These are phyloP conservation scores for Coleophoma cylindrospora DNA, from an alignment of 2,329 filamentous ascomycete species.

Conservation along the genomic window DNA sequence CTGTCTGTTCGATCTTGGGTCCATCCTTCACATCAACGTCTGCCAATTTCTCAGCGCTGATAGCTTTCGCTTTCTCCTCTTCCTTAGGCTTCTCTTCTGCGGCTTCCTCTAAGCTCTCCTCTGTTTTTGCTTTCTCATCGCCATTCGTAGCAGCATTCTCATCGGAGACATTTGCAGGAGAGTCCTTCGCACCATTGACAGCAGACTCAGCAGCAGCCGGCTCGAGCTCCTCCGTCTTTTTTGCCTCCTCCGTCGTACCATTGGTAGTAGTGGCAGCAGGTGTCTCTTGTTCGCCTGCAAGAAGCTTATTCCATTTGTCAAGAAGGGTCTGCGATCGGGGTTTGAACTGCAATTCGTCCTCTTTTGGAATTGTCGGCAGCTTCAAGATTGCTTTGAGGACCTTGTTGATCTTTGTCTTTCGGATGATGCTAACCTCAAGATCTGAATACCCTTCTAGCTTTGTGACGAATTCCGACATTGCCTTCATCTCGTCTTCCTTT, in stretches of 20 bases:
- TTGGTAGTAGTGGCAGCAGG: conserved; percentile 26
- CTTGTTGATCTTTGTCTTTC: conserved; percentile 95
- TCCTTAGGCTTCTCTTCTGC: conserved; percentile 20
- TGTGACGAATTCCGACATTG: conserved; percentile 70
- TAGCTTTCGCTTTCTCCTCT: conserved; percentile 28
- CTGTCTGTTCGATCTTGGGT: conserved; percentile 21
- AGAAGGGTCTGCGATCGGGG: conserved; percentile 72
- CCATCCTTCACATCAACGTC: conserved; percentile 12
- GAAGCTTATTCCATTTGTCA: conserved; percentile 82
- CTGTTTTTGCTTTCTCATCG: conserved; percentile 8
- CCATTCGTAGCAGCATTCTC: conserved; percentile 7
- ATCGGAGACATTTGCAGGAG: conserved; percentile 19
- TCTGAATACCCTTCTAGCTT: conserved; percentile 79
- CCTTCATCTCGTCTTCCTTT: conserved; percentile 78
- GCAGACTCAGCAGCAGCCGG: conserved; percentile 19
- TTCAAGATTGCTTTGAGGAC: conserved; percentile 93
- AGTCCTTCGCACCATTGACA: conserved; percentile 17
- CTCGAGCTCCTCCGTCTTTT: conserved; percentile 28
- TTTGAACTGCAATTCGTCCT: conserved; percentile 88
- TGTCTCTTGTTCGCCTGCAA: conserved; percentile 53
- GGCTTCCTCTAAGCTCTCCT: conserved; percentile 32
- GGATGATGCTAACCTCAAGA: conserved; percentile 84
- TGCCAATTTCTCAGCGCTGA: no score
- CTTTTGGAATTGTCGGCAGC: conserved; percentile 72
- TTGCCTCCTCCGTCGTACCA: conserved; percentile 31